phyloP scores from a whole-genome alignment of 2,329 filamentous ascomycete genomes.

The Fusarium temperatum region DNA sequence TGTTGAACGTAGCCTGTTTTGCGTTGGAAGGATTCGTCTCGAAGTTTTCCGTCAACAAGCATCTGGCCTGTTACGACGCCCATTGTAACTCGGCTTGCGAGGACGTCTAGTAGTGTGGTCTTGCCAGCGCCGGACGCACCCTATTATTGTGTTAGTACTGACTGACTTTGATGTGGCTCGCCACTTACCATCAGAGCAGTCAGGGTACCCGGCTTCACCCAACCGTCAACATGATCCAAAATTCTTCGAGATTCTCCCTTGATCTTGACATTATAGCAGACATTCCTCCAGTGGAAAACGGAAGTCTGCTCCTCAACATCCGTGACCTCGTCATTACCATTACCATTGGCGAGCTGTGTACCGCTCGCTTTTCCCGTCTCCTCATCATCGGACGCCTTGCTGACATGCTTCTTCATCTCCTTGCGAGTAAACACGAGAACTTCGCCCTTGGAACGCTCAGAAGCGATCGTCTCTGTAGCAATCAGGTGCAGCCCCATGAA shows the following conservation, averaged over 20 bases:
- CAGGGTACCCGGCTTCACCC: constrained; percentile 78
- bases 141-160: constrained; percentile 82
- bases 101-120: constrained; percentile 83
- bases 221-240: constrained; percentile 74
- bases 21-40: constrained; percentile 82
- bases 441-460: constrained; percentile 36
- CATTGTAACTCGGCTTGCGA: constrained; percentile 84
- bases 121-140: constrained; percentile 84
- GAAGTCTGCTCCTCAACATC: constrained; percentile 38
- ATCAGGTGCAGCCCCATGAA: constrained; percentile 33
- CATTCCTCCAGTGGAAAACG: constrained; percentile 74
- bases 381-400: constrained; percentile 60
- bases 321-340: background rate
- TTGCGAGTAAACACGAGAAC: constrained; percentile 36
- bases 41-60: constrained; percentile 67
- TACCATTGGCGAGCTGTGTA: constrained; percentile 69
- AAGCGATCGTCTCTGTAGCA: constrained; percentile 30
- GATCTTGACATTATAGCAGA: constrained; percentile 78
- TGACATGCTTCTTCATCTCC: constrained; percentile 28
- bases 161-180: constrained; percentile 80
- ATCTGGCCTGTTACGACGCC: constrained; percentile 85
- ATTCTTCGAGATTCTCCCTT: constrained; percentile 70
- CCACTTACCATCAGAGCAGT: constrained; percentile 71
- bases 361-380: background rate
- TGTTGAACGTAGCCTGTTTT: constrained; percentile 91